These are phyloP conservation scores for Penicillium sumatraense DNA, from an alignment of 2,329 filamentous ascomycete genomes.

Conservation along the genomic window DNA sequence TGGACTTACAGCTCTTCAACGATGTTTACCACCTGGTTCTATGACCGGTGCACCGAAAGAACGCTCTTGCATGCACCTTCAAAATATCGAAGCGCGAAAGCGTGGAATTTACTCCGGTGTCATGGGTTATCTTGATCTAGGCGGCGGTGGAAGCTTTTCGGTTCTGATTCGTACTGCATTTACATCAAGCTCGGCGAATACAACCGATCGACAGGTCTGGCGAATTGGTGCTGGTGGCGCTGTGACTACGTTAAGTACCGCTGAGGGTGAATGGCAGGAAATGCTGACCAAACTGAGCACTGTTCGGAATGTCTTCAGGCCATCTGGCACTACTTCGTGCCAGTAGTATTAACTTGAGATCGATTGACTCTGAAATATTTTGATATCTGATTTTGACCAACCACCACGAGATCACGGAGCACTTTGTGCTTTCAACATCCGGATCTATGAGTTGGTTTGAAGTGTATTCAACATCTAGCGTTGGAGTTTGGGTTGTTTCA, in stretches of 20 bases:
- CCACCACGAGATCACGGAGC: conserved; percentile 16
- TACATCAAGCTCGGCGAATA: conserved; percentile 31
- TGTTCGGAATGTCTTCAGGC: conserved; percentile 48
- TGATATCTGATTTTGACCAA: conserved; percentile 1
- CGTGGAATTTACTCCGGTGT: conserved; percentile 86
- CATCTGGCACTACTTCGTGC: conserved; percentile 16
- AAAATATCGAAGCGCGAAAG: conserved; percentile 65
- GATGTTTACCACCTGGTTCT: conserved; percentile 82
- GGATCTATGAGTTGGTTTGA: conserved; percentile 21
- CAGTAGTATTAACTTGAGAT: neutral
- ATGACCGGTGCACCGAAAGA: conserved; percentile 98
- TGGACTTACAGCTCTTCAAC: conserved; percentile 76
- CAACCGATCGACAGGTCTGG: conserved; percentile 59
- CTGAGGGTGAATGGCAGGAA: conserved; percentile 83
- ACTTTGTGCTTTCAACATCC: conserved; percentile 33
- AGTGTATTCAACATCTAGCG: conserved; percentile 39
- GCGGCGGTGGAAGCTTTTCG: conserved; percentile 85
- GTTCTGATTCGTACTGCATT: conserved; percentile 88
- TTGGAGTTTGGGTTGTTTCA: conserved; percentile 18
- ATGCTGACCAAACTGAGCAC: conserved; percentile 76
- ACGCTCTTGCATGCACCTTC: conserved; percentile 82
- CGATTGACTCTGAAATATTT: neutral
- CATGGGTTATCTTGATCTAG: conserved; percentile 85
- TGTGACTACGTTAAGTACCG: conserved; percentile 80
- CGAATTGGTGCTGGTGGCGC: conserved; percentile 87